Percentiles rank a stretch among this genome's conserved stretches.
phyloP scores from a whole-genome alignment of 495 filamentous ascomycete genomes.

The Neurospora africana region DNA sequence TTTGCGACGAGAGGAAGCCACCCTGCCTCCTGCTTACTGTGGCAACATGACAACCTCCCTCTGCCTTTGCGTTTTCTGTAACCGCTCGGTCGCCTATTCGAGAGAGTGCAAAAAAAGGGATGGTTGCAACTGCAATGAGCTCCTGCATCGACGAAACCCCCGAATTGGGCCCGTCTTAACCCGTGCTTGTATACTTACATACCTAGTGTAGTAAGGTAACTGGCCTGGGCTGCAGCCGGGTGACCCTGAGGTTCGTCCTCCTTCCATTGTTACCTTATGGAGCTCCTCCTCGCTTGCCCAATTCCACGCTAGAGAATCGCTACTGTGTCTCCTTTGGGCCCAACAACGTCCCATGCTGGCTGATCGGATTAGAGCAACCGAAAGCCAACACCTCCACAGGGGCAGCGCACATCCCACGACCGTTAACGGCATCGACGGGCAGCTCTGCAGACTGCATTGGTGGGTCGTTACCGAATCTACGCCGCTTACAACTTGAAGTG shows the following conservation, averaged over 20 bases:
- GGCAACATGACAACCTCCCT: not conserved
- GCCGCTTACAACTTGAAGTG: not conserved
- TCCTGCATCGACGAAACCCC: not conserved
- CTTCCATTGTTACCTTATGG: not conserved
- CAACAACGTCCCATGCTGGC: slow-evolving; percentile 1
- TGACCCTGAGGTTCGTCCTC: not conserved
- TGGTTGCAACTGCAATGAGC: not conserved
- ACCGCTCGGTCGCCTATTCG: not conserved
- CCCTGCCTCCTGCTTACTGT: not conserved
- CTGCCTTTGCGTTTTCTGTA: not conserved
- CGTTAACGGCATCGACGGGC: slow-evolving; percentile 8
- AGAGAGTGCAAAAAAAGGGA: not conserved
- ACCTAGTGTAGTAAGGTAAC: no score
- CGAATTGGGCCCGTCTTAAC: not conserved
- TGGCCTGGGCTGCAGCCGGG: not conserved
- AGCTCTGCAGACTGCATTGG: not conserved
- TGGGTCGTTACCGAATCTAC: not conserved
- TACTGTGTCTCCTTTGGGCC: not conserved
- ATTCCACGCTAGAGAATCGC: not conserved
- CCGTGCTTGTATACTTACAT: not conserved
- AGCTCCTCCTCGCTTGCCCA: not conserved
- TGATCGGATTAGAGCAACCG: slow-evolving; percentile 12
- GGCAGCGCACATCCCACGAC: slow-evolving; percentile 1
- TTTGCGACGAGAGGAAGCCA: not conserved
- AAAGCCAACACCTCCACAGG: not conserved